phyloP scores from a whole-genome alignment of 805 yeast species.

The Candida maltosa region DNA sequence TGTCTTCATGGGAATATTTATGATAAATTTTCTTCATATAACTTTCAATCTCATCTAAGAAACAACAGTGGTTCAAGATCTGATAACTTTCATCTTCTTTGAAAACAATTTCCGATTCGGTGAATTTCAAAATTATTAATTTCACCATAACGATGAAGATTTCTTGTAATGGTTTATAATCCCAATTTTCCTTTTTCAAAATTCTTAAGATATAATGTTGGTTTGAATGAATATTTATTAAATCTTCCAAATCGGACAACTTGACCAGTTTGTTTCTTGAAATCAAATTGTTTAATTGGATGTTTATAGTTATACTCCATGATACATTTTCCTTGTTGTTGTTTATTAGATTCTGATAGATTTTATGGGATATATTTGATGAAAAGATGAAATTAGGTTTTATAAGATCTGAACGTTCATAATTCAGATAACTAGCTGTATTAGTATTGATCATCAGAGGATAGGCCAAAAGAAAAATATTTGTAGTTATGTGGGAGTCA shows the following conservation, averaged over 20 bases:
- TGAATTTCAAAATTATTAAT: constrained; percentile 20
- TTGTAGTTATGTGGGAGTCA: too few relatives aligned
- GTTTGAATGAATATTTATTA: too few relatives aligned
- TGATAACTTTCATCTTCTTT: constrained; percentile 28
- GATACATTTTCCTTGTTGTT: too few relatives aligned
- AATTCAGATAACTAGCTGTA: too few relatives aligned
- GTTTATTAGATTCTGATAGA: not conserved
- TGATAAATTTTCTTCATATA: constrained; percentile 20
- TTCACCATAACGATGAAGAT: constrained; percentile 30
- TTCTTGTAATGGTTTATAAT: constrained; percentile 21
- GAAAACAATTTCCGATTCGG: constrained; percentile 19
- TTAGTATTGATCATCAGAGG: too few relatives aligned
- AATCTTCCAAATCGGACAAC: constrained; percentile 33
- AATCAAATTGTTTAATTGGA: constrained; percentile 34
- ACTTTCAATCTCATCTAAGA: constrained; percentile 20
- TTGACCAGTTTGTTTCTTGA: constrained; percentile 23
- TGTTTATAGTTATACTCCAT: constrained; percentile 15
- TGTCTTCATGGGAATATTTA: constrained; percentile 7
- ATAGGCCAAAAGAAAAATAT: too few relatives aligned
- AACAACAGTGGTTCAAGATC: constrained; percentile 14
- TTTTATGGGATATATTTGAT: constrained; percentile 22
- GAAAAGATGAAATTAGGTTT: constrained; percentile 38
- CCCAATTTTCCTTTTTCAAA: too few relatives aligned
- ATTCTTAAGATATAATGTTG: too few relatives aligned
- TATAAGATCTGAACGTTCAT: constrained; percentile 22